Base-by-base conservation (phyloP, 176 grass and related monocot species). In the Ensete glaucum region DNA sequence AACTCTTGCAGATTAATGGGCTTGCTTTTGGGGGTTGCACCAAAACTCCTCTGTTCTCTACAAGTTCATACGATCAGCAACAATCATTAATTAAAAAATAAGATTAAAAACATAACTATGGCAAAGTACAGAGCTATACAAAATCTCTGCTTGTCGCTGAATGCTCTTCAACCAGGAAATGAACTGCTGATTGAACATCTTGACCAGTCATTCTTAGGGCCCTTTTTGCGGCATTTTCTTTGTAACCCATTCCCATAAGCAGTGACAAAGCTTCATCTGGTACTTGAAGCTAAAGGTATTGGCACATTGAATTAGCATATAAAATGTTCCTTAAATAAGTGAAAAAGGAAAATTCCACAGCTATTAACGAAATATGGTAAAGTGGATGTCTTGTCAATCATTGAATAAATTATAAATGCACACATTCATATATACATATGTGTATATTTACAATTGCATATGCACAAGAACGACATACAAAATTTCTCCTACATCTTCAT, bases 191-290 rank as follows among this genome's bases (percentile, higher is more conserved):
- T 74, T 93, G 95, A 53, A 98, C 78, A 83, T 93, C 88, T 80
- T 93, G 89, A 62, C 95, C 86, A 69, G 88, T 91, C 82, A 98
- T 80, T 81, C 87, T 89, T 85, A 98, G 71, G 48, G 90, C 95
- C 78, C 88, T 91, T 81, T 98, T 98, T 72, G 95, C 91, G 20
- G 79, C 78, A 34, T 59, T 73, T 62, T 79, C 82, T 82, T 83
- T 86, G 21, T 93, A 98, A 26, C 90, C 95, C 95, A 98, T 98
- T 55, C 87, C 84, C 84, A 85, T 79, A 82, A 93, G 67, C 68
- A 93, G 83, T 74, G 84, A 76, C 81, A 98, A 89, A 78, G 90
- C 90, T 89, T 98, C 95, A 71, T 98, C 95, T 26, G 95, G 82
- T 65, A 98, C 88, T 98, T 98, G 95, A 79, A 98, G 90, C 95